Evolutionary conservation across 441 rosid species (phyloP), one percentile per base, ranked within the genome.

Genomic region (Dalechampia spathulata): DNA sequence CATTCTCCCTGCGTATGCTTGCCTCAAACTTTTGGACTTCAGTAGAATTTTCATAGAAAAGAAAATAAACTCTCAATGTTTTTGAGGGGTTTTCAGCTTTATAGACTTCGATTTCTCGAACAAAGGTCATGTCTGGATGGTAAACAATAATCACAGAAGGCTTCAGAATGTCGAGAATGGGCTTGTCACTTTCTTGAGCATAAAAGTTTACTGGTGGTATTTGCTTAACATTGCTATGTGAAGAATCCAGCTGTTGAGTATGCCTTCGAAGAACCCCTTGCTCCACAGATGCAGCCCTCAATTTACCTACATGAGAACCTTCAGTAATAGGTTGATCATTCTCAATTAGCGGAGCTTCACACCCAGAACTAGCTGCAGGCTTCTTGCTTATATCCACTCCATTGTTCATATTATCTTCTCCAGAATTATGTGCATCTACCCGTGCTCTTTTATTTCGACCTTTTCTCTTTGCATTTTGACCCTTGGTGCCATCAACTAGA

Each of bases 21-120:
- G 99, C 96, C 76, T 93, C 96, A 57, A 93, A 93, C 75, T 90
- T 93, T 71, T 82, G 96, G 27, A 72, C 95, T 75, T 93, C 97
- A 12, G 96, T 81, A 36, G 99, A 90, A 58, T 78, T 84, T 73
- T 93, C 99, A 55, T 87, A 93, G 67, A 93, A 89, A 54, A 89
- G 81, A 70, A 93, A 89, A 77, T 85, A 90, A 58, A 93, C 92
- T 75, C 81, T 93, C 73, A 87, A 63, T 65, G 65, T 76, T 58
- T 60, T 75, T 43, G 74, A 74, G 68, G 95, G 87, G 76, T 93
- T 85, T 66, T 85, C 90, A 59, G 97, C 87, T 79, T 85, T 87
- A 75, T 87, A 89, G 38, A 87, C 85, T 78, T 93, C 99, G 42
- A 93, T 81, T 77, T 90, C 93, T 70, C 99, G 69, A 49, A 93